Base-by-base conservation (phyloP, 208 protist genomes). In the Acanthamoeba sp. region DNA sequence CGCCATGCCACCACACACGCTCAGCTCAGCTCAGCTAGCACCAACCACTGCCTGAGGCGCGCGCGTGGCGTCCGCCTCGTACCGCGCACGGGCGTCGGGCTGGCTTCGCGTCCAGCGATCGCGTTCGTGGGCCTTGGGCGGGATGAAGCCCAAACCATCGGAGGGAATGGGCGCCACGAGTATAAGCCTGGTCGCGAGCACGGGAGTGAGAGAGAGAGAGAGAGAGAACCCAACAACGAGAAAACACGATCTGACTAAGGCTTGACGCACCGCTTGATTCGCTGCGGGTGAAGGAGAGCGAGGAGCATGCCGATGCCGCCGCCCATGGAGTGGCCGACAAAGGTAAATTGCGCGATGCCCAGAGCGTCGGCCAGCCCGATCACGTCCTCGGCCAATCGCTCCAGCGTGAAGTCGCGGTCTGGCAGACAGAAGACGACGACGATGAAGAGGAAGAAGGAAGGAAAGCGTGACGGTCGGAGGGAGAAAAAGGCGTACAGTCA, bases 281-380 rank as follows among this genome's bases (percentile, higher is more conserved):
- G 78, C 24, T 87, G 78, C 18, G 78, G 78, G 42, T 87, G 78
- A 12, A 29, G 38, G 2, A 87, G 78, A n/a, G 78, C 78, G 34
- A 87, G 78, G 10, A 87, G 78, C 78, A 87, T 87, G 40, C 78
- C 78, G 78, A 87, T 87, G 78, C 78, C 78, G 22, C 78, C 78
- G 38, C 78, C 78, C 78, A 87, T 87, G 45, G 78, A 87, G 78
- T 87, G 78, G 24, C 78, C 78, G 42, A 59, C 78, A 36, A 62
- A 87, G 2, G 78, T 40, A 38, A 87, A 87, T 16, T 50, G 22
- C 1, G 78, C n/a, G 45, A 87, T 50, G 78, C 78, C 78, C 20
- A 87, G 78, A 0, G 78, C 78, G 34, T 87, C 78, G 29, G 78
- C 78, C 78, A 87, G 34, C 34, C 48, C 78, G 38, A 87, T 87